A percentile compares a stretch with the other conserved stretches of the same genome.
Conservation (phyloP, 495 filamentous ascomycete genomes). For the Letharia lupina region DNA sequence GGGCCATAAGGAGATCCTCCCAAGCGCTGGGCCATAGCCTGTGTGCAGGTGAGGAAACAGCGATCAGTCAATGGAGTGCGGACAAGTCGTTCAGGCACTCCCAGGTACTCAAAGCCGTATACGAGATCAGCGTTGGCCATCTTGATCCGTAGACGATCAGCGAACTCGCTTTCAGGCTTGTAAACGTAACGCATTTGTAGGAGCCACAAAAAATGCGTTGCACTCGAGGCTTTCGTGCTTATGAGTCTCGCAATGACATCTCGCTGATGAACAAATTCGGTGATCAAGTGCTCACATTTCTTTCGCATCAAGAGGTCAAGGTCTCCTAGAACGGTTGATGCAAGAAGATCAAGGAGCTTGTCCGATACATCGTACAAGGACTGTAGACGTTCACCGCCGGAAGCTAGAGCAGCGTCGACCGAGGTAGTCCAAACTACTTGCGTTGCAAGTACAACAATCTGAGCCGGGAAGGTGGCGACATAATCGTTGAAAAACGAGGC, state of each 20-base stretch:
- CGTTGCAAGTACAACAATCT: constrained; percentile 92
- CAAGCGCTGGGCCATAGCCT: constrained; percentile 87
- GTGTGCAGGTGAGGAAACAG: constrained; percentile 94
- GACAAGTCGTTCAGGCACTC: constrained; percentile 90
- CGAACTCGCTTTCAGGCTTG: constrained; percentile 64
- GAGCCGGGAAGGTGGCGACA: constrained; percentile 74
- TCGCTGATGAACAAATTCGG: constrained; percentile 95
- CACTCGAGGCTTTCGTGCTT: constrained; percentile 60
- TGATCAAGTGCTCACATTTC: constrained; percentile 98
- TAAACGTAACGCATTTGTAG: constrained; percentile 98
- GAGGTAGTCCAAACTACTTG: constrained; percentile 87
- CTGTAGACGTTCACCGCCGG: constrained; percentile 58
- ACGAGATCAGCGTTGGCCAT: constrained; percentile 95
- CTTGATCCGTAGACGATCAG: constrained; percentile 78
- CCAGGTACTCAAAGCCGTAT: constrained; percentile 97
- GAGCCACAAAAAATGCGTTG: constrained; percentile 84
- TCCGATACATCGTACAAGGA: constrained; percentile 67
- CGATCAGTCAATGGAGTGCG: constrained; percentile 93
- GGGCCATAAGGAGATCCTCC: constrained; percentile 97
- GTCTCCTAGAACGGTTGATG: constrained; percentile 81
- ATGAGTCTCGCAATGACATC: constrained; percentile 81
- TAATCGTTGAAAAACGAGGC: constrained; percentile 61
- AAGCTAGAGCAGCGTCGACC: constrained; percentile 64
- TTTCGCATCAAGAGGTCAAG: constrained; percentile 78
- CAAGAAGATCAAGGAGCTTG: constrained; percentile 70